These are phyloP conservation scores for Chionographis japonica DNA, from an alignment of 106 monocot genomes.

Conservation along the genomic window DNA sequence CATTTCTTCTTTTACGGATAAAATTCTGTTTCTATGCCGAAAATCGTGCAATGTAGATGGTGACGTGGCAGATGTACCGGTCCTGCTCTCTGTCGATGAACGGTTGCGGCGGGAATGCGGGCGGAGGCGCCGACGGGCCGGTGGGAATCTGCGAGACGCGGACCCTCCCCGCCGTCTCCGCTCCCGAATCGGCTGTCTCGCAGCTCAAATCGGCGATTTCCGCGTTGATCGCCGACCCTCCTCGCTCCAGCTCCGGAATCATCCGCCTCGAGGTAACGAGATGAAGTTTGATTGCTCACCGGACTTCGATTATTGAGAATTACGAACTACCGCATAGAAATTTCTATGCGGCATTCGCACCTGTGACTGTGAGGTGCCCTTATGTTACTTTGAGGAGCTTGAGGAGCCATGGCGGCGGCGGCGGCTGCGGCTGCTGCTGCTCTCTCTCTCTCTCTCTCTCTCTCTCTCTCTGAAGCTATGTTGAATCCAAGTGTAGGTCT, in stretches of 20 bases:
- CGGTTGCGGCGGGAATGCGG: slow-evolving; percentile 28
- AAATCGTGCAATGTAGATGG: too few species aligned
- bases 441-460: too few species aligned
- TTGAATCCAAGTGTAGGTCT: slow-evolving; percentile 41
- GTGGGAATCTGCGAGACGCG: slow-evolving; percentile 38
- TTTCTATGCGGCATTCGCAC: too few species aligned
- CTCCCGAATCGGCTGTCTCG: slow-evolving; percentile 28
- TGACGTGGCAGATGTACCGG: slow-evolving; percentile 1
- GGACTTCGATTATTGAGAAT: too few species aligned
- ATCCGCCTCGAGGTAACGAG: slow-evolving; percentile 68
- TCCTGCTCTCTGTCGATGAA: slow-evolving; percentile 46
- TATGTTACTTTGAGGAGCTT: too few species aligned
- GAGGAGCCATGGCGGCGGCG: too few species aligned
- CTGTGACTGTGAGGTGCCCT: too few species aligned
- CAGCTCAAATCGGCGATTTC: slow-evolving; percentile 37
- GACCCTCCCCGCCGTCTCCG: slow-evolving; percentile 33
- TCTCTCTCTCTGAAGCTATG: too few species aligned
- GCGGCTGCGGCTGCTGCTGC: too few species aligned
- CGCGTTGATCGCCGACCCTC: slow-evolving; percentile 39
- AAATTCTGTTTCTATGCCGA: too few species aligned
- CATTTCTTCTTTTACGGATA: too few species aligned
- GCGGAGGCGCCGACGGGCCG: background rate
- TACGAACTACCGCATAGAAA: too few species aligned
- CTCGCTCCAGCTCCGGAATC: slow-evolving; percentile 62
- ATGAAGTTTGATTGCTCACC: background rate